These are phyloP conservation scores for Raffaelea albimanens DNA, from an alignment of 2,329 filamentous ascomycete species.

Conservation along the genomic window DNA sequence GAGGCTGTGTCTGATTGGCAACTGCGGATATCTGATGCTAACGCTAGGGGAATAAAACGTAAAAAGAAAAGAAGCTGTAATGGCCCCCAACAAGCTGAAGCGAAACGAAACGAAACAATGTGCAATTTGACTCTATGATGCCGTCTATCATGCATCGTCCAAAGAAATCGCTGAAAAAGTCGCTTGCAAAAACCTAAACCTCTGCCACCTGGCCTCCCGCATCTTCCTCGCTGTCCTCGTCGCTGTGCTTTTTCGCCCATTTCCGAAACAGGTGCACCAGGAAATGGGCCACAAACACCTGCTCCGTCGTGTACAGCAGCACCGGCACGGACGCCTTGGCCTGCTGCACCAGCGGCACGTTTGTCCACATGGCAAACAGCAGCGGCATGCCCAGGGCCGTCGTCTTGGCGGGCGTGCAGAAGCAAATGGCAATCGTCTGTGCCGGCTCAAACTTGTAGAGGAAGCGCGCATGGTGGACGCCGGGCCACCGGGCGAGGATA, in stretches of 20 bases:
- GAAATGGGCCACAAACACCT: slow-evolving; percentile 24
- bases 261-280: slow-evolving; percentile 32
- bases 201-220: no score
- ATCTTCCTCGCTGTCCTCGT: neutral
- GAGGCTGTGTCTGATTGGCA: no score
- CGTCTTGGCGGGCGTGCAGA: slow-evolving; percentile 65
- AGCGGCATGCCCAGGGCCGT: slow-evolving; percentile 61
- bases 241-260: neutral
- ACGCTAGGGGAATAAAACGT: no score
- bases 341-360: slow-evolving; percentile 36
- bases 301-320: slow-evolving; percentile 7
- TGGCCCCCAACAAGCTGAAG: no score
- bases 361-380: slow-evolving; percentile 55
- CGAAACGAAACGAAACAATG: no score
- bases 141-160: no score
- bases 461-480: neutral
- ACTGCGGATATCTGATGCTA: no score
- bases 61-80: no score
- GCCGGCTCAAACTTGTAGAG: slow-evolving; percentile 35
- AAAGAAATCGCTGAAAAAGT: no score
- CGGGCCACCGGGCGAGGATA: slow-evolving; percentile 36
- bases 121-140: no score
- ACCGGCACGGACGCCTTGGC: slow-evolving; percentile 50
- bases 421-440: slow-evolving; percentile 52
- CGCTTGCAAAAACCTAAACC: no score